Evolutionary conservation across 495 filamentous ascomycete species (phyloP), one percentile per base, ranked within the genome.

Genomic region (Lophiotrema nucula): DNA sequence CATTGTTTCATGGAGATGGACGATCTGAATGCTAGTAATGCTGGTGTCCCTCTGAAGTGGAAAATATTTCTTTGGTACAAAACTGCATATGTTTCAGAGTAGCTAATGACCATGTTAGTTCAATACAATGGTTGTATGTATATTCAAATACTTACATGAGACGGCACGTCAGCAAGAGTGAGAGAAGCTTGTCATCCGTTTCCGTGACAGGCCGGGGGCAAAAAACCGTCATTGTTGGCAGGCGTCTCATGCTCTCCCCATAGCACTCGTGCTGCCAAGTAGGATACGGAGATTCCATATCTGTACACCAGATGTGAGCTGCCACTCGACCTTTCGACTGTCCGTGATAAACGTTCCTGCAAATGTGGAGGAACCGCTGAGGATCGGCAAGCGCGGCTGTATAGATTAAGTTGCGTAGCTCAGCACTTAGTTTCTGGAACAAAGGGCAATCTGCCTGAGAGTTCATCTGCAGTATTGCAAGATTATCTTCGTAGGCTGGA

Each of bases 221-320:
- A n/a, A n/a, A n/a, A n/a, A 35, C 31, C 31, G n/a, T 35, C 31
- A 8, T 35, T n/a, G 8, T 27, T 8, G 24, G 10, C 53, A 10
- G 0, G 8, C 21, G 23, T 47, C 41, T 11, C 15, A 21, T 2
- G 21, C 37, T n/a, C 12, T 3, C 2, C 12, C 47, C 37, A 45
- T 45, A 59, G 24, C 56, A 59, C 19, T 27, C 47, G 21, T 59
- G 56, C 35, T 59, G 56, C 56, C 56, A 59, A 12, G 41, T 53
- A 11, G 47, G 56, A 44, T 4, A 26, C 25, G 23, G 13, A 44
- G 16, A 44, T 15, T 28, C 47, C 25, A 45, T 37, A 25, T 59
- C 56, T 28, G 35, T 31, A 24, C 56, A 59, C 0, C 56, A 47
- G 38, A 27, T 25, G 22, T 53, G 50, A 1, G 50, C n/a, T n/a